A percentile compares a stretch with the other conserved stretches of the same genome.
These are phyloP conservation scores for Blastobotrys elegans DNA, from an alignment of 1,139 yeast species.

Conservation along the genomic window DNA sequence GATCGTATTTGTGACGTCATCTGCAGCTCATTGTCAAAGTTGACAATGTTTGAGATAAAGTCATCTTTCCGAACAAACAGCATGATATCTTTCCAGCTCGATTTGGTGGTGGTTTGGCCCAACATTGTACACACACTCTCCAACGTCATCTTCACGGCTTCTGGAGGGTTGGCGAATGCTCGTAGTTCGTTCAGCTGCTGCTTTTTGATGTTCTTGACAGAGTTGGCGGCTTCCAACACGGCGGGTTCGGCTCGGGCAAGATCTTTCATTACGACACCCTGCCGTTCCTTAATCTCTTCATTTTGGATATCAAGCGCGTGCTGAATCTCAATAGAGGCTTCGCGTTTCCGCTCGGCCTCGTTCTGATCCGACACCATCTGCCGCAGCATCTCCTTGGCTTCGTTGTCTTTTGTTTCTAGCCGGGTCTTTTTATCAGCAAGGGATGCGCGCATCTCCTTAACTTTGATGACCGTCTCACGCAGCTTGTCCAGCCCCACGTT, in stretches of 20 bases:
- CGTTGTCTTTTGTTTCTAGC: slow-evolving; percentile 53
- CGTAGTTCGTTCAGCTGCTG: slow-evolving; percentile 87
- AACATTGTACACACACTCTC: slow-evolving; percentile 83
- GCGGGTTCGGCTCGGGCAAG: slow-evolving; percentile 79
- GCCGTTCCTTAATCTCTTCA: slow-evolving; percentile 51
- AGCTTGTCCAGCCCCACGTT: slow-evolving; percentile 70
- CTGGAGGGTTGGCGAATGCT: slow-evolving; percentile 89
- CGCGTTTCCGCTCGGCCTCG: slow-evolving; percentile 87
- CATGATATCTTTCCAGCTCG: slow-evolving; percentile 80
- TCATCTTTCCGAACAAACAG: slow-evolving; percentile 77
- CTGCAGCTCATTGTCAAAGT: slow-evolving; percentile 60
- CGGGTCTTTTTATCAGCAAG: slow-evolving; percentile 51
- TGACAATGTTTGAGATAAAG: slow-evolving; percentile 77
- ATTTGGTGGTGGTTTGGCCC: slow-evolving; percentile 59
- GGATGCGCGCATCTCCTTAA: slow-evolving; percentile 51
- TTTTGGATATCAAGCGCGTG: slow-evolving; percentile 68
- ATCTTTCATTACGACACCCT: slow-evolving; percentile 53
- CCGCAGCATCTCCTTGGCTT: slow-evolving; percentile 68
- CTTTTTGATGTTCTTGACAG: slow-evolving; percentile 87
- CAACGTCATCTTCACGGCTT: slow-evolving; percentile 75
- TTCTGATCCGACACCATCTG: slow-evolving; percentile 83
- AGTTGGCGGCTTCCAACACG: slow-evolving; percentile 73
- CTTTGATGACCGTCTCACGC: slow-evolving; percentile 71
- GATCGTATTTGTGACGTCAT: slow-evolving; percentile 49
- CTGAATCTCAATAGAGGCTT: slow-evolving; percentile 76